Evolutionary conservation across 768 basidiomycete species (phyloP).

Genomic region (Strobilomyces confusus): DNA sequence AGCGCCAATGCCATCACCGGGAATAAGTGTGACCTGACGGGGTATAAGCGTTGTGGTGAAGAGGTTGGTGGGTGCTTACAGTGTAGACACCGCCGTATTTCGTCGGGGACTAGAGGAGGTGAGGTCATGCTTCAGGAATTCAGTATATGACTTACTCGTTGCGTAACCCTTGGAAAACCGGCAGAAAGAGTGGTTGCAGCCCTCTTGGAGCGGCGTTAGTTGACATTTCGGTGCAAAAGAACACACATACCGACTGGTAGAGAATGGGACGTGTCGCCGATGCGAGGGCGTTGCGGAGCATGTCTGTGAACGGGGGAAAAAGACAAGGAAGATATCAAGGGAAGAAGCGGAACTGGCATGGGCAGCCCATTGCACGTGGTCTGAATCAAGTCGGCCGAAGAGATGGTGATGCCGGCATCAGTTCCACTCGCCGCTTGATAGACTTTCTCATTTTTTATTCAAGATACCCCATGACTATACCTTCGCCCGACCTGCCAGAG

Average conservation of each 20-base stretch:
- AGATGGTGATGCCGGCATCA: background rate
- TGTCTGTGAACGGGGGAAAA: constrained; percentile 28
- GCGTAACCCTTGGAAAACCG: constrained; percentile 71
- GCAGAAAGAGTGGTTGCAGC: constrained; percentile 74
- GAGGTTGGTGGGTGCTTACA: constrained; percentile 40
- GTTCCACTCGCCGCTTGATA: background rate
- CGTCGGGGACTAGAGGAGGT: constrained; percentile 60
- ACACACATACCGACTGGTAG: constrained; percentile 47
- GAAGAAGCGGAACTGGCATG: constrained; percentile 28
- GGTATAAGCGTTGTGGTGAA: constrained; percentile 20
- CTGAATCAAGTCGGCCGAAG: background rate
- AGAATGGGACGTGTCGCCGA: constrained; percentile 51
- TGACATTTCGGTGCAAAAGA: background rate
- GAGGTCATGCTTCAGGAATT: constrained; percentile 4
- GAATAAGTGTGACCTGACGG: constrained; percentile 87
- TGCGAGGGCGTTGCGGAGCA: constrained; percentile 66
- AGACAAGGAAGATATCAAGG: constrained; percentile 21
- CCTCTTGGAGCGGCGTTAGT: constrained; percentile 40
- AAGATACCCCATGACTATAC: constrained; percentile 12
- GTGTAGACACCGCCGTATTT: constrained; percentile 95
- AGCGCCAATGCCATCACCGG: constrained; percentile 95
- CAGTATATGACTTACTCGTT: constrained; percentile 48
- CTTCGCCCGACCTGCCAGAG: constrained; percentile 19
- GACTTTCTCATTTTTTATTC: background rate
- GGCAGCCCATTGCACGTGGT: background rate